A percentile compares a stretch with the other conserved stretches of the same genome.
Evolutionary conservation across 2,329 filamentous ascomycete species (phyloP).

Genomic region (Fusarium begoniae): DNA sequence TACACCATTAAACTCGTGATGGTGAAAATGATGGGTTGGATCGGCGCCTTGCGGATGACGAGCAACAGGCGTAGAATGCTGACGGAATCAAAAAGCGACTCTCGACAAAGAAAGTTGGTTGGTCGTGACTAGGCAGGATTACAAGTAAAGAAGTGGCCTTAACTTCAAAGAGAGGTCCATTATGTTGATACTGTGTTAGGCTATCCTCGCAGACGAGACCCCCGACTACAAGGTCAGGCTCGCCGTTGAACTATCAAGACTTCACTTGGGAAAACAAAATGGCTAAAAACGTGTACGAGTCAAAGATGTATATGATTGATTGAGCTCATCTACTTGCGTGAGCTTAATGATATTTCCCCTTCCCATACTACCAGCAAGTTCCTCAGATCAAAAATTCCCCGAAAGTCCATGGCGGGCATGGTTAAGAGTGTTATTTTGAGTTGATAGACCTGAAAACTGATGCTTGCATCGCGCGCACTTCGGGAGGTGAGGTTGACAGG

Average conservation of each 20-base stretch:
- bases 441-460: not conserved
- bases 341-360: not conserved
- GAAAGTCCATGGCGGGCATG: not conserved
- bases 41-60: too few species aligned
- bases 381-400: not conserved
- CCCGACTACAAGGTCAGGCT: not conserved
- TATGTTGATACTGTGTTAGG: not conserved
- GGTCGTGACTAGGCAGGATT: not conserved
- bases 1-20: not conserved
- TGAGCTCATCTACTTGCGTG: not conserved
- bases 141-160: not conserved
- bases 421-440: not conserved
- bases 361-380: not conserved
- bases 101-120: fast-evolving
- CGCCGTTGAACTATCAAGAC: not conserved
- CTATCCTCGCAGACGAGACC: not conserved
- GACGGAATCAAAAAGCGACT: too few species aligned
- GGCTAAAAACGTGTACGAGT: not conserved
- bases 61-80: not conserved
- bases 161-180: not conserved
- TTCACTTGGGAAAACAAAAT: not conserved
- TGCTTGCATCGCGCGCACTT: not conserved
- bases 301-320: not conserved
- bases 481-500: not conserved
- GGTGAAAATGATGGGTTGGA: not conserved